Evolutionary conservation across 164 flowering plant species (phyloP), one percentile per base, ranked within the genome.

Genomic region (Kingdonia uniflora): DNA sequence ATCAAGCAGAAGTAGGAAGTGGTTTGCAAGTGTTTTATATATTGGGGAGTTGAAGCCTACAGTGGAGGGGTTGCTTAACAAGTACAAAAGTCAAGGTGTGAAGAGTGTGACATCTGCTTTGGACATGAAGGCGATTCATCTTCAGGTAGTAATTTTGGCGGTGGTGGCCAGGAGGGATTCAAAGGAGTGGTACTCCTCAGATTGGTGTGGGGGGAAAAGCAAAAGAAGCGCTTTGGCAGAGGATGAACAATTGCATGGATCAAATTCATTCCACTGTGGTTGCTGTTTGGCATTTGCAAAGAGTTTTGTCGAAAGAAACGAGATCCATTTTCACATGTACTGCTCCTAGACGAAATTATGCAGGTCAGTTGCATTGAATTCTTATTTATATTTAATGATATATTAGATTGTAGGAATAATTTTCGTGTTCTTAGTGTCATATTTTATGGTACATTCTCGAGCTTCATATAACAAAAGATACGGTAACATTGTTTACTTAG

Each of bases 311-410:
- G n/a, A 41, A 41, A 41, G 44, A 41, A 41, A 16, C 15, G 44
- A 16, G 17, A 92, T 49, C 98, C 98, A 0, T 92, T 84, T 61
- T 88, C 95, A 0, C 98, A 88, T 71, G 83, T 84, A 15, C 67
- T 88, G 76, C 67, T 88, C 57, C 92, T 92, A 10, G 96, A 92
- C 56, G 95, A 86, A 64, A 87, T 92, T 44, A 72, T 92, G 70
- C 83, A 84, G 89, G 99, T 88, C 42, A 59, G 76, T 8, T 29
- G 35, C 35, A 29, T 29, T 29, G 35, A 29, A 29, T 29, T 8
- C 8, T 29, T 29, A 29, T 3, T 29, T 29, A 29, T 8, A 29
- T 29, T 29, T 29, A 8, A 29, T 29, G 35, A 29, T 29, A 3
- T 29, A 29, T 29, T 8, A 29, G 6, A 29, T 29, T 29, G 8